phyloP scores from a whole-genome alignment of 1,284 basidiomycete species.

The Heliocybe sulcata region DNA sequence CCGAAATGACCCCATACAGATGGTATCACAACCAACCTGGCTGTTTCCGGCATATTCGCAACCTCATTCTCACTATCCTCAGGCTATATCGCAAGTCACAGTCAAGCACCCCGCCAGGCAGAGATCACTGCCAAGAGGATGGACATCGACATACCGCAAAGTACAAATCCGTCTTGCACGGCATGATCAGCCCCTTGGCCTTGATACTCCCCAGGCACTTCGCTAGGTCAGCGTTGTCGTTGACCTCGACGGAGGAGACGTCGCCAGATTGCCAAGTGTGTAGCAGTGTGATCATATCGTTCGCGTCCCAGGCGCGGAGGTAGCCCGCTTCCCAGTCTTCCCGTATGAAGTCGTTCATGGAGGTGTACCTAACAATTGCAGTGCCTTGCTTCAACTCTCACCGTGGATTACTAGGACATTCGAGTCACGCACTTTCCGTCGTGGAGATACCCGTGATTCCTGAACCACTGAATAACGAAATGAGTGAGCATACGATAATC shows the following conservation, averaged over 20 bases:
- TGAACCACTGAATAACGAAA: constrained; percentile 31
- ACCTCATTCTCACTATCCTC: constrained; percentile 51
- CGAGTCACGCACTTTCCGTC: too few relatives aligned
- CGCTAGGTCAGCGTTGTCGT: constrained; percentile 13
- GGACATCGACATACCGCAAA: constrained; percentile 14
- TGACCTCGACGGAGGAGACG: constrained; percentile 25
- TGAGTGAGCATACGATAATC: background rate
- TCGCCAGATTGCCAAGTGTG: constrained; percentile 33
- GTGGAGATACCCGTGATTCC: constrained; percentile 22
- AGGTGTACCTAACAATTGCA: too few relatives aligned
- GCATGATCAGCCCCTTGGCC: constrained; percentile 10
- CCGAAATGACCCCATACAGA: constrained; percentile 55
- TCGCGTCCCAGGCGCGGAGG: constrained; percentile 29
- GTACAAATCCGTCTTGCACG: constrained; percentile 6
- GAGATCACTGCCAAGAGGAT: background rate
- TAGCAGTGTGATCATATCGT: constrained; percentile 29
- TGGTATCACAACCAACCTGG: constrained; percentile 41
- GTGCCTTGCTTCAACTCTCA: too few relatives aligned
- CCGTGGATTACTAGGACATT: too few relatives aligned
- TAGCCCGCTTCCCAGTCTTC: constrained; percentile 29
- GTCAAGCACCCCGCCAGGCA: too few relatives aligned
- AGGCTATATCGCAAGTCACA: constrained; percentile 34
- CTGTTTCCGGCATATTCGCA: constrained; percentile 28
- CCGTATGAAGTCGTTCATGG: constrained; percentile 23
- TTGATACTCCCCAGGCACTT: constrained; percentile 32